Evolutionary conservation across 148 eudicot species (phyloP).

Genomic region (Fagopyrum esculentum): DNA sequence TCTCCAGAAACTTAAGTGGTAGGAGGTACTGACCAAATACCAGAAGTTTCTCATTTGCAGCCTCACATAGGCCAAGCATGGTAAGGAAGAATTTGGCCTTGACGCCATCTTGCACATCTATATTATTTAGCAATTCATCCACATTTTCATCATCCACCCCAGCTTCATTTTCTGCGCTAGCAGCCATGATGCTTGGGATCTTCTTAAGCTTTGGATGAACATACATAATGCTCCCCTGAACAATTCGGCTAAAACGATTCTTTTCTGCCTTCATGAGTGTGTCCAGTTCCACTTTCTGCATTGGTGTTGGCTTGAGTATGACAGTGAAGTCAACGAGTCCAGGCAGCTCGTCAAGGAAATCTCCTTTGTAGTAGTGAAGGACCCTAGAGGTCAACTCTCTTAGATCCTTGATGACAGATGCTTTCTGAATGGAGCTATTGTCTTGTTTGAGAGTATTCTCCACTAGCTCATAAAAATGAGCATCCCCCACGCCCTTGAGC

Average conservation of each 20-base stretch:
- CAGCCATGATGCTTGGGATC: conserved; percentile 29
- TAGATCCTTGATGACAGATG: conserved; percentile 55
- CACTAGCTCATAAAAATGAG: conserved; percentile 64
- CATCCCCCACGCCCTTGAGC: conserved; percentile 38
- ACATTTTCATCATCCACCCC: conserved; percentile 34
- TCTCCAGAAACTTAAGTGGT: conserved; percentile 69
- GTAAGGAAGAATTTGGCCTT: conserved; percentile 71
- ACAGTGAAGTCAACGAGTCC: conserved; percentile 82
- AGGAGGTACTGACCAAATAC: conserved; percentile 74
- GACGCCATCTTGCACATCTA: conserved; percentile 62
- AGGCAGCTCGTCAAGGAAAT: conserved; percentile 78
- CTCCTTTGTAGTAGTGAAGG: conserved; percentile 83
- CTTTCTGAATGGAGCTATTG: conserved; percentile 46
- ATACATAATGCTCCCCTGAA: conserved; percentile 64
- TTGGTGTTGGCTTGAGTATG: conserved; percentile 45
- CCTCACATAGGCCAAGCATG: conserved; percentile 58
- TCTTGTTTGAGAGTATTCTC: conserved; percentile 68
- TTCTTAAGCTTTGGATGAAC: conserved; percentile 60
- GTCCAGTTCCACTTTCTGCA: conserved; percentile 42
- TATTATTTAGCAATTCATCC: conserved; percentile 42
- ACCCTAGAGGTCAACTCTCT: conserved; percentile 79
- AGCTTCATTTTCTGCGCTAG: conserved; percentile 29
- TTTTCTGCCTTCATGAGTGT: conserved; percentile 39
- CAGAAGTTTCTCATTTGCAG: conserved; percentile 61
- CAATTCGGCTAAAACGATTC: conserved; percentile 44